These are phyloP conservation scores for Coniferiporia weirii DNA, from an alignment of 1,284 basidiomycete species.

Conservation along the genomic window DNA sequence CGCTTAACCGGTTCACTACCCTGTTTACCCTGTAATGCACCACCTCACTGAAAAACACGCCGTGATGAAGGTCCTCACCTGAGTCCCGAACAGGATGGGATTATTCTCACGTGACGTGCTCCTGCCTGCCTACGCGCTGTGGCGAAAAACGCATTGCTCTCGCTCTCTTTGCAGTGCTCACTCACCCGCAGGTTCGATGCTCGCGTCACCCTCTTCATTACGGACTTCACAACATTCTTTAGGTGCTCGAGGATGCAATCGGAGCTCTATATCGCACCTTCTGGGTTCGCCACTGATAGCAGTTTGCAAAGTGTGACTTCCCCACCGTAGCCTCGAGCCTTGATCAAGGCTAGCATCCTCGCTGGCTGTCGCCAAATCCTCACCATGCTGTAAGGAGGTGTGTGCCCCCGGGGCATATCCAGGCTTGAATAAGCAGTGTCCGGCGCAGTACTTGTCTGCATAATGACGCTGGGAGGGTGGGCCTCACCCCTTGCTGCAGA, in stretches of 20 bases:
- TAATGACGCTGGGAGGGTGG: neutral
- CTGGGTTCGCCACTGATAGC: neutral
- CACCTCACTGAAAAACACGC: neutral
- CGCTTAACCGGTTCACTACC: neutral
- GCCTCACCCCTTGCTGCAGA: constrained; percentile 5
- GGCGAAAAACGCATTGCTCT: neutral
- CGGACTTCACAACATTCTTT: neutral
- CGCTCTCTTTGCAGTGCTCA: neutral
- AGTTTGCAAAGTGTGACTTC: neutral
- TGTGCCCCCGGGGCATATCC: neutral
- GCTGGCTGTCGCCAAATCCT: neutral
- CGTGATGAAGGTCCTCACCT: neutral
- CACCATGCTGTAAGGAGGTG: constrained; percentile 11
- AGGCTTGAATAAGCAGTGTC: constrained; percentile 3
- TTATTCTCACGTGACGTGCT: no score
- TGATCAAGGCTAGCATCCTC: neutral
- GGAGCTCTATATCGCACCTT: neutral
- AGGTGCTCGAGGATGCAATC: neutral
- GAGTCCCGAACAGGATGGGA: no score
- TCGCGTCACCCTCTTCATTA: neutral
- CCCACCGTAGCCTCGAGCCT: neutral
- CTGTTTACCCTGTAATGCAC: neutral
- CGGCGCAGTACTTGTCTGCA: neutral
- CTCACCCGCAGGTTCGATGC: neutral
- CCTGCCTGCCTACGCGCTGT: neutral